Percentiles rank a stretch among this genome's conserved stretches.
phyloP scores from a whole-genome alignment of 2,329 filamentous ascomycete species.

The Neocatenulostroma microsporum region DNA sequence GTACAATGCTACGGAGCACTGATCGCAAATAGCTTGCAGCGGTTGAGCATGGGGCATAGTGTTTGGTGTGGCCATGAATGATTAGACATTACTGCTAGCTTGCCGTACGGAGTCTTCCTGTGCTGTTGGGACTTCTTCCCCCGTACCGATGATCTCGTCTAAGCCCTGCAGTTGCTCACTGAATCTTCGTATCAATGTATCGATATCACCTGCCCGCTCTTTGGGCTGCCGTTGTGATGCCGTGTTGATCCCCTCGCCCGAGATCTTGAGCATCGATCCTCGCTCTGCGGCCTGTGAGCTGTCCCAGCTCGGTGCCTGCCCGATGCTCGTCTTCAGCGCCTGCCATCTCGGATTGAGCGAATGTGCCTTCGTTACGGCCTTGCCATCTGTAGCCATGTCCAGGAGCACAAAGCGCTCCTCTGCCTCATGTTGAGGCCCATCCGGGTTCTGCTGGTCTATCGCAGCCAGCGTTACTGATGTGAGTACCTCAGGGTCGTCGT shows the following conservation, averaged over 20 bases:
- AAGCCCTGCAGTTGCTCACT: slow-evolving; percentile 24
- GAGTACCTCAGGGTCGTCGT: slow-evolving; percentile 76
- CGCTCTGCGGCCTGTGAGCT: slow-evolving; percentile 39
- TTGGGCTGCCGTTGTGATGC: slow-evolving; percentile 15
- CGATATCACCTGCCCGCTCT: slow-evolving; percentile 27
- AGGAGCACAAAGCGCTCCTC: slow-evolving; percentile 52
- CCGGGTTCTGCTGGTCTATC: slow-evolving; percentile 39
- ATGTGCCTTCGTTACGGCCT: slow-evolving; percentile 57
- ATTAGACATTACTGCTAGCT: slow-evolving; percentile 2
- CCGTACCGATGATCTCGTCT: slow-evolving; percentile 3
- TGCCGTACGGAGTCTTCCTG: not conserved
- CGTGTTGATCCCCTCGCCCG: slow-evolving; percentile 45
- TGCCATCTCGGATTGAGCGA: slow-evolving; percentile 71
- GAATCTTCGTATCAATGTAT: slow-evolving; percentile 31
- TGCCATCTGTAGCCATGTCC: slow-evolving; percentile 42
- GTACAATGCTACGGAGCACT: slow-evolving; percentile 6
- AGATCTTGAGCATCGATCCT: slow-evolving; percentile 55
- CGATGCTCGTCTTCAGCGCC: slow-evolving; percentile 47
- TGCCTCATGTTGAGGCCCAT: slow-evolving; percentile 8
- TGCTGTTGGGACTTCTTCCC: slow-evolving; percentile 2
- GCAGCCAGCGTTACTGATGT: slow-evolving; percentile 56
- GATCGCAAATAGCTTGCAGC: no score
- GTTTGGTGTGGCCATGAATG: not conserved
- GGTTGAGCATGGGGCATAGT: no score
- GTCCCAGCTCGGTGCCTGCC: slow-evolving; percentile 57